These are phyloP conservation scores for Planoprotostelium fungivorum DNA, from an alignment of 78 protist species.

Conservation along the genomic window DNA sequence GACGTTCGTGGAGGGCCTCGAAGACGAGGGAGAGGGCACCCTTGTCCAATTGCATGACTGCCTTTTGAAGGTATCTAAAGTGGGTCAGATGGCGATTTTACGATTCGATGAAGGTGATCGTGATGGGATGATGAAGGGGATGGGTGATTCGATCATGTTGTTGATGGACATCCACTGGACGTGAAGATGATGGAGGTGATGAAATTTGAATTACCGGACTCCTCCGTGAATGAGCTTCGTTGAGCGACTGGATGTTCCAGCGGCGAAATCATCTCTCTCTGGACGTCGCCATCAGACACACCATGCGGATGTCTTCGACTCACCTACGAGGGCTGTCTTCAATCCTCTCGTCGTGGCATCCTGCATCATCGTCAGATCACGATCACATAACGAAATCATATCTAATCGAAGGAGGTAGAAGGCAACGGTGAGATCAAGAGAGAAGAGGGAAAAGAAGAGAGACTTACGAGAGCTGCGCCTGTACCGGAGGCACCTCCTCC, in stretches of 20 bases:
- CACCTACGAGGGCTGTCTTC: constrained; percentile 23
- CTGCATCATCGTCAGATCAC: too few species aligned
- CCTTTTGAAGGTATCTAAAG: constrained; percentile 83
- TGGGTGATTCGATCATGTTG: background rate
- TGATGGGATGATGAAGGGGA: background rate
- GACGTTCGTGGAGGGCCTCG: constrained; percentile 82
- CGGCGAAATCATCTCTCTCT: constrained; percentile 78
- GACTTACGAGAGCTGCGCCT: constrained; percentile 69
- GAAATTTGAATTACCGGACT: background rate
- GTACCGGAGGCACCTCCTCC: constrained; percentile 94
- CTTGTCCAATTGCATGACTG: constrained; percentile 61
- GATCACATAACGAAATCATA: too few species aligned
- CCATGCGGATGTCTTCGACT: background rate
- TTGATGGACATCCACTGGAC: too few species aligned
- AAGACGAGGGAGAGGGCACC: constrained; percentile 59
- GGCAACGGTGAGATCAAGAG: background rate
- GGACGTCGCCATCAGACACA: background rate
- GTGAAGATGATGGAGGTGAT: too few species aligned
- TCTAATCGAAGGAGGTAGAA: too few species aligned
- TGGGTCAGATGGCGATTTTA: constrained; percentile 22
- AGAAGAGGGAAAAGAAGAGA: background rate
- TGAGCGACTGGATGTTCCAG: constrained; percentile 80
- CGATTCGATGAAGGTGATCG: background rate
- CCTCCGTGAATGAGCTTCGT: constrained; percentile 94
- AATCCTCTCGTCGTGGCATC: constrained; percentile 80